These are phyloP conservation scores for Cotoneaster glaucophyllus DNA, from an alignment of 306 rosid species.

Conservation along the genomic window DNA sequence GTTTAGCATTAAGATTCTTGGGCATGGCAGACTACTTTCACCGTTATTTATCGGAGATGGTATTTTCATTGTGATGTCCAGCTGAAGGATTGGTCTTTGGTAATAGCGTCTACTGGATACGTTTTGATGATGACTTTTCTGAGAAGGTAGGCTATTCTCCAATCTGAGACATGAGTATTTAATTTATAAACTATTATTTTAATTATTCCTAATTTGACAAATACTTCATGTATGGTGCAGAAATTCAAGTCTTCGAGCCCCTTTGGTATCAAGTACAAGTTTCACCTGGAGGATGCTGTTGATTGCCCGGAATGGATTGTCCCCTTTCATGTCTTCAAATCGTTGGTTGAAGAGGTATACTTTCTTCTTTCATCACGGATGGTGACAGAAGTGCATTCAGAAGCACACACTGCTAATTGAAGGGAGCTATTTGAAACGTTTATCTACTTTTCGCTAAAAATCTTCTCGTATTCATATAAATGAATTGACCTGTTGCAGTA, in stretches of 20 bases:
- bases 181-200: neutral
- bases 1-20: slow-evolving; percentile 8
- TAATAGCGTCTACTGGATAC: slow-evolving; percentile 81
- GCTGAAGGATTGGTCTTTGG: slow-evolving; percentile 84
- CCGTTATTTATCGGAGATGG: slow-evolving; percentile 26
- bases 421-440: neutral
- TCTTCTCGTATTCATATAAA: neutral
- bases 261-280: slow-evolving; percentile 85
- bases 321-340: slow-evolving; percentile 73
- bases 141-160: slow-evolving; percentile 44
- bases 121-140: slow-evolving; percentile 77
- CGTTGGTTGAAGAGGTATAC: slow-evolving; percentile 86
- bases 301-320: slow-evolving; percentile 98
- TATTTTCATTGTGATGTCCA: slow-evolving; percentile 48
- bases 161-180: neutral
- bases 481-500: slow-evolving; percentile 40
- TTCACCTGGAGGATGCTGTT: slow-evolving; percentile 98
- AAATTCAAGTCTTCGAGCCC: slow-evolving; percentile 82
- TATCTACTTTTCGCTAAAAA: neutral
- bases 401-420: neutral
- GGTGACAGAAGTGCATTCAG: neutral
- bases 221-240: slow-evolving; percentile 39
- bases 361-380: neutral
- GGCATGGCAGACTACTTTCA: slow-evolving; percentile 14
- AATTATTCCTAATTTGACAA: slow-evolving; percentile 12